Evolutionary conservation across 1,284 basidiomycete species (phyloP).

Genomic region (Naganishia albida): DNA sequence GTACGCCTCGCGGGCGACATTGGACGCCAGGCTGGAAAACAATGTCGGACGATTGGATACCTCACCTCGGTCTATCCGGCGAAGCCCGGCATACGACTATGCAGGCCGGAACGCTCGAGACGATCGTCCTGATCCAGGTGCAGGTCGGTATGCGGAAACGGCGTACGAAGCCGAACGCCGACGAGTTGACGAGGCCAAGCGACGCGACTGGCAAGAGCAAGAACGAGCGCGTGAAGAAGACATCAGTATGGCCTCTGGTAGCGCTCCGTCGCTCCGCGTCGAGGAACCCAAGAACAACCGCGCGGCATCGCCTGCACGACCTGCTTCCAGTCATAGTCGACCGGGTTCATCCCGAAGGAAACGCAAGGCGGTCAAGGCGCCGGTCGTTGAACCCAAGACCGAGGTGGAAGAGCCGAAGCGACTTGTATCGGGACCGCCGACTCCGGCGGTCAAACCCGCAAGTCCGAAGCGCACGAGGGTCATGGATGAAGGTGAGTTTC

Average conservation of each 20-base stretch:
- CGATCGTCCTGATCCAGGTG: constrained; percentile 1
- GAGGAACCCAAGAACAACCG: constrained; percentile 20
- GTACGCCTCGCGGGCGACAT: constrained; percentile 1
- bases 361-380: constrained; percentile 6
- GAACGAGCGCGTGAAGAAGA: constrained; percentile 27
- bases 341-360: constrained; percentile 32
- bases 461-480: constrained; percentile 36
- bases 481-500: constrained; percentile 51
- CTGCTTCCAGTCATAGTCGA: constrained; percentile 25
- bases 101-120: constrained; percentile 11
- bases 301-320: constrained; percentile 30
- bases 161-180: constrained; percentile 11
- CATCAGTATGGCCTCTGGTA: neutral
- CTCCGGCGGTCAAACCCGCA: constrained; percentile 6
- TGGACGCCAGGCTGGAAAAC: constrained; percentile 17
- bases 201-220: constrained; percentile 12
- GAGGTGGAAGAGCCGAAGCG: constrained; percentile 22
- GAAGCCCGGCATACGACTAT: constrained; percentile 16
- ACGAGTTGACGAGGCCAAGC: constrained; percentile 9
- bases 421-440: neutral
- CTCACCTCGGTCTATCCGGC: constrained; percentile 9
- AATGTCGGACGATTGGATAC: neutral
- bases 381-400: neutral
- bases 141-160: constrained; percentile 14
- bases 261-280: neutral